phyloP scores from a whole-genome alignment of 2,329 filamentous ascomycete species.

The Xylariaceae sp. region DNA sequence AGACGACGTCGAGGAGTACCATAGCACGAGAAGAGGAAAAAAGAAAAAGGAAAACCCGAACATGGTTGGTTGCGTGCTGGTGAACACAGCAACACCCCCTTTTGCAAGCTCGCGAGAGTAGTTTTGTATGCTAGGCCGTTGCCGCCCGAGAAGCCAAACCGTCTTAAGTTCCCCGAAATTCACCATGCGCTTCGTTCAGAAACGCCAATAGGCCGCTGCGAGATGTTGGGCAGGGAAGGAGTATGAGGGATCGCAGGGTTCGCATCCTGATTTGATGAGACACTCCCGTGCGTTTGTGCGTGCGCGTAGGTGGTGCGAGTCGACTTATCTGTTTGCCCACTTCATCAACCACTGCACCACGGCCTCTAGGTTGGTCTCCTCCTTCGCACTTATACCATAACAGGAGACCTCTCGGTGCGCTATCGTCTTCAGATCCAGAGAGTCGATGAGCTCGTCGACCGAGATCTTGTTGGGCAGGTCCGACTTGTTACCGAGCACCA shows the following conservation, averaged over 20 bases:
- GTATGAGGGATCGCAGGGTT: not conserved
- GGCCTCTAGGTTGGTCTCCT: constrained; percentile 96
- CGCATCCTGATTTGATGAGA: not conserved
- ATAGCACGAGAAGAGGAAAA: constrained; percentile 12
- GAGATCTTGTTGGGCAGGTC: constrained; percentile 86
- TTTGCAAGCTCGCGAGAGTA: constrained; percentile 31
- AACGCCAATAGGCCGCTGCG: constrained; percentile 28
- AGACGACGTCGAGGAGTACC: constrained; percentile 23
- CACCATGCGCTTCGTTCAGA: constrained; percentile 31
- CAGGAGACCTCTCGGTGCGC: constrained; percentile 92
- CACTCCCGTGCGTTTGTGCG: constrained; percentile 2
- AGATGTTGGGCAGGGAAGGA: constrained; percentile 15
- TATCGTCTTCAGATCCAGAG: constrained; percentile 82
- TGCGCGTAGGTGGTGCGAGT: not conserved
- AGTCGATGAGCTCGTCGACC: constrained; percentile 93
- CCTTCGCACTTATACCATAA: constrained; percentile 97
- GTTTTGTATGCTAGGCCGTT: constrained; percentile 34
- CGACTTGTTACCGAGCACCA: constrained; percentile 96
- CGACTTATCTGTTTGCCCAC: constrained; percentile 64
- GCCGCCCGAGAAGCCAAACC: constrained; percentile 28
- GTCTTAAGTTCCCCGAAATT: constrained; percentile 27
- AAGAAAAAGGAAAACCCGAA: constrained; percentile 12
- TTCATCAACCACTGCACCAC: constrained; percentile 96
- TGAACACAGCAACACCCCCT: constrained; percentile 20
- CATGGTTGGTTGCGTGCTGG: constrained; percentile 19